phyloP scores from a whole-genome alignment of 768 basidiomycete species.

The Podaxis rugospora region DNA sequence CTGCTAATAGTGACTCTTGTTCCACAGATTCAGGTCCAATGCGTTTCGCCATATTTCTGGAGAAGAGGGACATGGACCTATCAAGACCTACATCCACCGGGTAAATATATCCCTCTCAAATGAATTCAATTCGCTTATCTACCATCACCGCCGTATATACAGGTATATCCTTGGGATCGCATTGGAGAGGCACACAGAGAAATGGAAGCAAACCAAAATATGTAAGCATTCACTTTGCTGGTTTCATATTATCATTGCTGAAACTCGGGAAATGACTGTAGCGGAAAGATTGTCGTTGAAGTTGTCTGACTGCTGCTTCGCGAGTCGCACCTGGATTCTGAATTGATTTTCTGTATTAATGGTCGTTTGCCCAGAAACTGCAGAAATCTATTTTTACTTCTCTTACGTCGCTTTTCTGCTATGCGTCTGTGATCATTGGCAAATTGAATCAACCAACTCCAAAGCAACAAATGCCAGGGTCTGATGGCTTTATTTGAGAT shows the following conservation, averaged over 20 bases:
- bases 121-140: background rate
- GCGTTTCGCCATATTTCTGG: conserved; percentile 58
- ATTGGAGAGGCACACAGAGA: conserved; percentile 79
- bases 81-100: conserved; percentile 78
- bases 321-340: background rate
- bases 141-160: conserved; percentile 7
- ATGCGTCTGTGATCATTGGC: background rate
- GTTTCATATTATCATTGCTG: conserved; percentile 2
- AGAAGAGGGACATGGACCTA: conserved; percentile 47
- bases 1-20: conserved; percentile 1
- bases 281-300: conserved; percentile 46
- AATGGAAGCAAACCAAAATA: conserved; percentile 70
- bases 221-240: conserved; percentile 13
- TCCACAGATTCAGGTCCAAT: conserved; percentile 47
- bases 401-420: background rate
- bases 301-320: conserved; percentile 21
- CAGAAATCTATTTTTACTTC: conserved; percentile 1
- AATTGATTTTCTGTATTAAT: background rate
- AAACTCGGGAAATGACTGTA: conserved; percentile 16
- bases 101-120: conserved; percentile 27
- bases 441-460: background rate
- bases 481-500: background rate
- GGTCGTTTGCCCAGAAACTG: background rate
- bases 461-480: background rate
- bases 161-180: conserved; percentile 80